Evolutionary conservation across 345 rosid species (phyloP).

Genomic region (Moricandia arvensis): DNA sequence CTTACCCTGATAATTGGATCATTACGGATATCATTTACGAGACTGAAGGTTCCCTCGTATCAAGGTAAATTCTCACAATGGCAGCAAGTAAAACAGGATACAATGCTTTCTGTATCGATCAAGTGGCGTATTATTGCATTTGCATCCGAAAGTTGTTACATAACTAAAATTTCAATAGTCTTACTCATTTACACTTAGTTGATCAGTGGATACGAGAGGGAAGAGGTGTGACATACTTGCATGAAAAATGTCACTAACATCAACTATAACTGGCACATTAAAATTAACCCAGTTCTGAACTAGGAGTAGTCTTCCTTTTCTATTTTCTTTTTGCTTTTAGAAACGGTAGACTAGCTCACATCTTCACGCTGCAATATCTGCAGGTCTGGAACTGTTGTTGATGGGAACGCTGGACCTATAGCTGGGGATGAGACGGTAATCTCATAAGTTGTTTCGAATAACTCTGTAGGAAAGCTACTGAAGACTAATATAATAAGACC

Average conservation of each 20-base stretch:
- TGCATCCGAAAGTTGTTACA: conserved; percentile 5
- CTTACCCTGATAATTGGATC: conserved; percentile 99
- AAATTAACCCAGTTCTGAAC: background rate
- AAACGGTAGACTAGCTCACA: conserved; percentile 13
- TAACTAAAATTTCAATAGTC: background rate
- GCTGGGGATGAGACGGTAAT: conserved; percentile 97
- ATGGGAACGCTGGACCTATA: conserved; percentile 85
- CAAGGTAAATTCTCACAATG: conserved; percentile 50
- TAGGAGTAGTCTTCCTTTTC: background rate
- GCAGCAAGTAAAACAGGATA: conserved; percentile 10
- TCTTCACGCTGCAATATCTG: conserved; percentile 31
- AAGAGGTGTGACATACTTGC: conserved; percentile 1
- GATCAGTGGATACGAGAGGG: background rate
- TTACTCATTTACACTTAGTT: conserved; percentile 1
- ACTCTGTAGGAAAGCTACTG: background rate
- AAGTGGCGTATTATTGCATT: conserved; percentile 4
- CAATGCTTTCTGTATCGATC: background rate
- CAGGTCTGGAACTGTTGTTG: conserved; percentile 88
- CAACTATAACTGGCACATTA: background rate
- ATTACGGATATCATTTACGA: conserved; percentile 89
- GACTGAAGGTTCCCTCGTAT: conserved; percentile 75
- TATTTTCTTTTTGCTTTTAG: background rate
- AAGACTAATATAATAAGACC: background rate
- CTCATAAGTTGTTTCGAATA: conserved; percentile 22
- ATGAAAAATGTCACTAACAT: background rate